Evolutionary conservation across 192 early-diverging fungal genomes (phyloP), one percentile per base, ranked within the genome.

Genomic region (Gamsiella multidivaricata): DNA sequence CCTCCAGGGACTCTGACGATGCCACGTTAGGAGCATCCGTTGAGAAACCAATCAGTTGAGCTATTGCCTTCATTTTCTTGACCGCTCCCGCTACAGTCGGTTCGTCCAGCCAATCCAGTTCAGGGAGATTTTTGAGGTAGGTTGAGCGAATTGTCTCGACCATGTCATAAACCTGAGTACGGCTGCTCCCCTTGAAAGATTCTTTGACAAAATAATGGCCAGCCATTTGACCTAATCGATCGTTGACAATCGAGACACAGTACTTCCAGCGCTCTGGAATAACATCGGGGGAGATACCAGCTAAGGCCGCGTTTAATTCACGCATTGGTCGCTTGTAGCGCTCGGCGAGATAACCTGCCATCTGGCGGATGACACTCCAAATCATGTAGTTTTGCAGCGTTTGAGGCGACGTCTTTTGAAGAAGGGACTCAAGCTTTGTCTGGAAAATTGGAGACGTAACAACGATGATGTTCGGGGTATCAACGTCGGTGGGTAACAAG

Each of bases 21-120:
- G 64, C 46, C 3, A 87, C 46, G 64, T 94, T 84, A 31, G 83
- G 81, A 1, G 89, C 71, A 52, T 83, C 79, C 8, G 83, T 83
- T 1, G 86, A 89, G 55, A 87, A 93, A 10, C 87, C 91, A 18
- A 91, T 83, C 59, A 89, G 76, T 34, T 83, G 69, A 23, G 80
- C 59, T 42, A 91, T 89, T 22, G 81, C 68, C 47, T 82, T 79
- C 3, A 91, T 80, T 61, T 92, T 92, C 23, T 83, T 55, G 31
- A 82, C 25, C 0, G 91, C 91, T 3, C 69, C 81, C 17, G 51
- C 34, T 20, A 68, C 62, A 1, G 91, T 89, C 34, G 54, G 22
- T 0, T 75, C 45, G 70, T 92, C 91, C 43, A 92, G 81, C 89
- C 89, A 92, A 10, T 79, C 65, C 20, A 90, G 60, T 2, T 63